phyloP scores from a whole-genome alignment of 192 early-diverging fungal genomes.

The Backusella parvicylindrica region DNA sequence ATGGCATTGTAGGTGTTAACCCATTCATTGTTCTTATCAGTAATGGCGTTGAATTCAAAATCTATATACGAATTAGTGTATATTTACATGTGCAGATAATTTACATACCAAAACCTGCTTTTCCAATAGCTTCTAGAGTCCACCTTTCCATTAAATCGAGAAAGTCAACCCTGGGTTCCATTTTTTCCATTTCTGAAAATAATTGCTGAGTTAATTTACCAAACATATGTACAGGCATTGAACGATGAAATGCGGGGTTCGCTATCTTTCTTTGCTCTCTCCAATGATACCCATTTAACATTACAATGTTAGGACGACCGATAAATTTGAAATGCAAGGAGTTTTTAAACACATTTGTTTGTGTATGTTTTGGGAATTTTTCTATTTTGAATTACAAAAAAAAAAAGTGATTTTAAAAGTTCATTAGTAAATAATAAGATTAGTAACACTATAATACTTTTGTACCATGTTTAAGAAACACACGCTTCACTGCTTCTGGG shows the following conservation, averaged over 20 bases:
- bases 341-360: not conserved
- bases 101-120: not conserved
- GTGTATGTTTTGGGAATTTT: not conserved
- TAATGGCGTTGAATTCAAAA: not conserved
- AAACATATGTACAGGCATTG: constrained; percentile 26
- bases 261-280: constrained; percentile 7
- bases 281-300: not conserved
- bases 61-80: not conserved
- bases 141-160: not conserved
- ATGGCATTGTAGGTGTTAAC: not conserved
- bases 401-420: not conserved
- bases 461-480: not conserved
- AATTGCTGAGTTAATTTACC: constrained; percentile 13
- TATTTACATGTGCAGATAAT: not conserved
- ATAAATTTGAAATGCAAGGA: not conserved
- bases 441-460: not conserved
- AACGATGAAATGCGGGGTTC: constrained; percentile 29
- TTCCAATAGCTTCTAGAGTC: not conserved
- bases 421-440: not conserved
- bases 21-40: not conserved
- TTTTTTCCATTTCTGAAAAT: constrained; percentile 11
- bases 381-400: not conserved
- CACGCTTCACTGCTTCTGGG: not conserved
- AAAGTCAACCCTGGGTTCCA: not conserved
- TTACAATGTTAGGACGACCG: not conserved